phyloP scores from a whole-genome alignment of 2,329 filamentous ascomycete genomes.

The Calycina herbarum region DNA sequence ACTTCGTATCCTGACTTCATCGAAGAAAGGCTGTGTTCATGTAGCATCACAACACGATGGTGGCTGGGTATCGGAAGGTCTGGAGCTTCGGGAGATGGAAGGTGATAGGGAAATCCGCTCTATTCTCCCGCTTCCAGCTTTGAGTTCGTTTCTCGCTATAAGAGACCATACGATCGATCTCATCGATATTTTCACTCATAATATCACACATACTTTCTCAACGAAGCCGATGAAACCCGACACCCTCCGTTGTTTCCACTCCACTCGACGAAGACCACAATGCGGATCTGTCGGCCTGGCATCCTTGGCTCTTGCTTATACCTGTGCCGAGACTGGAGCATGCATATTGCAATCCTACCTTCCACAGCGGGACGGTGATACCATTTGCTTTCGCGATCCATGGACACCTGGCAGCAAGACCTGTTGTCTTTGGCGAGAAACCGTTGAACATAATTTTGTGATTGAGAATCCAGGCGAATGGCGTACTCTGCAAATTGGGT shows the following conservation, averaged over 20 bases:
- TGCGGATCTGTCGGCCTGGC: conserved; percentile 58
- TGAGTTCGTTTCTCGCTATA: conserved; percentile 62
- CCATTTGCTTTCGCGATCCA: conserved; percentile 57
- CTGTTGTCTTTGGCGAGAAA: conserved; percentile 53
- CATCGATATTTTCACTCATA: conserved; percentile 58
- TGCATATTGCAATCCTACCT: conserved; percentile 66
- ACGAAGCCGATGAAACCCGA: conserved; percentile 59
- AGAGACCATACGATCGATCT: conserved; percentile 57
- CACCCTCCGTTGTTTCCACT: conserved; percentile 61
- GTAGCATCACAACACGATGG: conserved; percentile 45
- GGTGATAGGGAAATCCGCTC: conserved; percentile 51
- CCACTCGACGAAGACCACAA: conserved; percentile 50
- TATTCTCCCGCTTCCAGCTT: conserved; percentile 57
- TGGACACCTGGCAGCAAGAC: conserved; percentile 42
- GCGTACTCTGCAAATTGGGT: conserved; percentile 61
- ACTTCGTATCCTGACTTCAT: conserved; percentile 48
- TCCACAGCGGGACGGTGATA: conserved; percentile 52
- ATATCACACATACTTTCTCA: conserved; percentile 60
- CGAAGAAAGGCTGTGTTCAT: conserved; percentile 52
- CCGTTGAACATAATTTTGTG: conserved; percentile 51
- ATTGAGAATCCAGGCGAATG: conserved; percentile 65
- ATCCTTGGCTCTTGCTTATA: conserved; percentile 66
- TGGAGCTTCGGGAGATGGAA: conserved; percentile 42
- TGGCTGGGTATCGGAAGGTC: conserved; percentile 52
- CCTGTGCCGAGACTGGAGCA: conserved; percentile 57